These are phyloP conservation scores for Solanum gracilifrons DNA, from an alignment of 257 asterid genomes.

Conservation along the genomic window DNA sequence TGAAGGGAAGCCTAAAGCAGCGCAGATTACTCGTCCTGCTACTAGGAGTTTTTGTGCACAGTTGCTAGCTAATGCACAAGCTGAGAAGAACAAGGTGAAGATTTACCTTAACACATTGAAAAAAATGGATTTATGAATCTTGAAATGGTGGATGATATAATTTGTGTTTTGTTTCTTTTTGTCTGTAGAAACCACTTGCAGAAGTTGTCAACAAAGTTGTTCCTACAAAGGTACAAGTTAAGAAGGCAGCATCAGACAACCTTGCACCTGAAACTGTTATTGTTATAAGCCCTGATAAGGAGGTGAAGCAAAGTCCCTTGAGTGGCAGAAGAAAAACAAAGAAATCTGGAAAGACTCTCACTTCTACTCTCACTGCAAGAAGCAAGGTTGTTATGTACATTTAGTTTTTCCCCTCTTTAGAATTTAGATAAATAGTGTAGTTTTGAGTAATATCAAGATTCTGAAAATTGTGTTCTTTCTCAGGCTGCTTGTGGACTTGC, in stretches of 20 bases:
- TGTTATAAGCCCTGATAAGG: constrained; percentile 31
- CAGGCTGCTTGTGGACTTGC: constrained; percentile 47
- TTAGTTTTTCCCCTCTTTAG: not conserved
- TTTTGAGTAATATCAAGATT: not conserved
- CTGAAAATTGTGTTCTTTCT: not conserved
- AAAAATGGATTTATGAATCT: not conserved
- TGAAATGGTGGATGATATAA: not conserved
- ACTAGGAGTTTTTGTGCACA: constrained; percentile 16
- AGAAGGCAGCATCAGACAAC: constrained; percentile 13
- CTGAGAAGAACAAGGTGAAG: constrained; percentile 5
- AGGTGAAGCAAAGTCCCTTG: not conserved
- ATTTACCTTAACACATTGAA: not conserved
- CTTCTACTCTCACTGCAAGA: constrained; percentile 64
- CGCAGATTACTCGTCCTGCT: constrained; percentile 20
- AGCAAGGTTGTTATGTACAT: constrained; percentile 32
- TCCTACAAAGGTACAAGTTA: constrained; percentile 2
- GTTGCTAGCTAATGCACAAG: constrained; percentile 20
- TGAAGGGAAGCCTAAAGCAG: constrained; percentile 4
- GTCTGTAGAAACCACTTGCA: not conserved
- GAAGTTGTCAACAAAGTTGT: constrained; percentile 6
- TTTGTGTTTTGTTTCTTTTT: not conserved
- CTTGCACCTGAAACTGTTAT: constrained; percentile 9
- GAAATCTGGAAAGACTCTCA: constrained; percentile 37
- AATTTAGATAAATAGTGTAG: not conserved
- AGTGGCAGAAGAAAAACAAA: constrained; percentile 9